Conservation (phyloP, 169 alveolate species). For the Plasmodium ovale region DNA sequence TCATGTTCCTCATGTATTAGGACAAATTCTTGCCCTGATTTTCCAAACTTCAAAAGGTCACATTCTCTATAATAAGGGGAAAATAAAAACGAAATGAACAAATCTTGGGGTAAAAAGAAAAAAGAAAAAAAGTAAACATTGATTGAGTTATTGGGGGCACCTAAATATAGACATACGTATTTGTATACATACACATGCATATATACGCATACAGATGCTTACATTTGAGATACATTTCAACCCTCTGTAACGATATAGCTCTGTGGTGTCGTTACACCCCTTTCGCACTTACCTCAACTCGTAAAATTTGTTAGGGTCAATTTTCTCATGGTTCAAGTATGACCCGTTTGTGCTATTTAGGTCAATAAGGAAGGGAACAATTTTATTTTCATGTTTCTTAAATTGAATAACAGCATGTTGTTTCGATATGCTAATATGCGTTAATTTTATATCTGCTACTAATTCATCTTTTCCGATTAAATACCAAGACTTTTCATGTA, state of each 20-base stretch:
- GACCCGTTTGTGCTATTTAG: slow-evolving; percentile 96
- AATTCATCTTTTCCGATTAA: slow-evolving; percentile 95
- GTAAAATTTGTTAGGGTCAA: slow-evolving; percentile 93
- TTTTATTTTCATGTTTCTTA: slow-evolving; percentile 83
- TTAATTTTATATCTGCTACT: slow-evolving; percentile 91
- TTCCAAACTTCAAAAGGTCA: slow-evolving; percentile 56
- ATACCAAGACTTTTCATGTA: slow-evolving; percentile 84
- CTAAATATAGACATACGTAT: background rate
- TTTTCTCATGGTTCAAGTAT: slow-evolving; percentile 90
- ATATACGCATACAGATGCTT: background rate
- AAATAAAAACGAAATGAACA: background rate
- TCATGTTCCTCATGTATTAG: slow-evolving; percentile 35
- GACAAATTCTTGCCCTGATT: slow-evolving; percentile 55
- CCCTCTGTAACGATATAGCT: too few species aligned
- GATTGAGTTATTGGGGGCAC: too few species aligned
- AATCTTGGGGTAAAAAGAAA: background rate
- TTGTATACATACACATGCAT: background rate
- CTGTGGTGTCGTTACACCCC: background rate
- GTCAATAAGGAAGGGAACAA: slow-evolving; percentile 95
- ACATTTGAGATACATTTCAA: background rate
- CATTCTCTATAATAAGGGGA: slow-evolving; percentile 17
- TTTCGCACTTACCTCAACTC: slow-evolving; percentile 86
- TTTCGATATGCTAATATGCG: slow-evolving; percentile 91
- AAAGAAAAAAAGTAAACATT: too few species aligned
- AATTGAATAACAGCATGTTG: slow-evolving; percentile 98